Evolutionary conservation across 768 basidiomycete genomes (phyloP), one percentile per base, ranked within the genome.

Genomic region (Lactarius evosmus): DNA sequence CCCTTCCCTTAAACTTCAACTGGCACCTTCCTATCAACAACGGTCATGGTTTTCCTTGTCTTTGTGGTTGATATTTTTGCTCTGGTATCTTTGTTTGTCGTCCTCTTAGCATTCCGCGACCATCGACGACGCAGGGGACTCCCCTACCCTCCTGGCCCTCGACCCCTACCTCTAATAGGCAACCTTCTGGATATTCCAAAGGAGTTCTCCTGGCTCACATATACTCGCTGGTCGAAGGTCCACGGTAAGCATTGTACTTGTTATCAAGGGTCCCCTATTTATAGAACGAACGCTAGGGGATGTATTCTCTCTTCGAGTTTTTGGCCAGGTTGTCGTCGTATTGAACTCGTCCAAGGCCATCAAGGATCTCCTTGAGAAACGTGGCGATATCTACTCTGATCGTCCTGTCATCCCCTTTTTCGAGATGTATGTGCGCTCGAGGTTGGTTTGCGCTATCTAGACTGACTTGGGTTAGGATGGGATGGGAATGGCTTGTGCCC

Each of bases 351-450:
- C 75, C 65, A 75, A 78, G 62, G 78, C 76, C 8, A 76, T 78
- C 33, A 75, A 75, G 14, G 82, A 80, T 62, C 72, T 86, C 27
- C 74, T 86, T 32, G 83, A 84, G 46, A 83, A 79, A 69, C 77
- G 82, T 57, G 79, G 83, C 61, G 68, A 77, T n/a, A 81, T 46
- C 19, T 65, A 50, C 58, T 60, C 58, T 19, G 58, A 50, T 30
- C 63, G 63, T 41, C 38, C 52, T 34, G 33, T 54, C 29, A 44
- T 53, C 27, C 36, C 57, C 6, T 44, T 65, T 12, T 29, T 29
- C 17, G 52, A 61, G 2, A 53, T 61, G 60, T 61, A 29, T 2
- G 52, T 41, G 12, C 1, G 7, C 33, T 49, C 14, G 0, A 22
- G 16, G n/a, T 7, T 12, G n/a, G 17, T 4, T 32, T 1, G 2